Base-by-base conservation (phyloP, 164 flowering plant species). In the Aristolochia fimbriata region DNA sequence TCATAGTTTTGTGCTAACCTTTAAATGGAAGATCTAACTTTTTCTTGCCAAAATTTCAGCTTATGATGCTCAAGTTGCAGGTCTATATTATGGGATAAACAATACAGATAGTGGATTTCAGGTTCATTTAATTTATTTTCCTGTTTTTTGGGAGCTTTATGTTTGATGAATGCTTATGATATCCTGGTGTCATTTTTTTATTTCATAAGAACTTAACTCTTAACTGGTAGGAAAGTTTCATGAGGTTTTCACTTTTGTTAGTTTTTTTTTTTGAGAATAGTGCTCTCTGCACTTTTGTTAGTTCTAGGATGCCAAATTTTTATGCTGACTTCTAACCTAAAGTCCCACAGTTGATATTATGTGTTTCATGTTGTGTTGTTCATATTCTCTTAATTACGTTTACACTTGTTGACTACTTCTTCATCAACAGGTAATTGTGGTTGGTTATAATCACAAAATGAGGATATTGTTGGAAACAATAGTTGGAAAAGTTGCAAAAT, bases 61-160 rank as follows among this genome's bases (percentile, higher is more conserved):
- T 57, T 93, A 87, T 68, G 83, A 89, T 79, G 98, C 98, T 62
- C 82, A 84, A 73, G 86, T 89, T 76, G 98, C 98, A 75, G 96
- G 97, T 66, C 86, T 93, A 50, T 71, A 82, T 61, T 93, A 93
- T 74, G 74, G 68, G 47, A 74, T 93, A 58, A 64, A 43, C 69
- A 73, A 67, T 31, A 67, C 88, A 15, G 81, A 80, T 49, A 51
- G 61, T 69, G 98, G 98, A 51, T 93, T 93, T 74, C 81, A 87
- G 98, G 98, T 93, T 61, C 25, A 51, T 63, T 4, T 20, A 58
- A 47, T 21, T 56, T n/a, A 53, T 15, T 58, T 24, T 30, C 4
- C 17, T 0, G 23, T 2, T 31, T 11, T n/a, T 17, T 22, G 46
- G n/a, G 23, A 15, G 41, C n/a, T 20, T 20, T 41, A 47, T n/a